Conservation (phyloP, 176 grass and related monocot genomes). For the Phoenix roebelenii region DNA sequence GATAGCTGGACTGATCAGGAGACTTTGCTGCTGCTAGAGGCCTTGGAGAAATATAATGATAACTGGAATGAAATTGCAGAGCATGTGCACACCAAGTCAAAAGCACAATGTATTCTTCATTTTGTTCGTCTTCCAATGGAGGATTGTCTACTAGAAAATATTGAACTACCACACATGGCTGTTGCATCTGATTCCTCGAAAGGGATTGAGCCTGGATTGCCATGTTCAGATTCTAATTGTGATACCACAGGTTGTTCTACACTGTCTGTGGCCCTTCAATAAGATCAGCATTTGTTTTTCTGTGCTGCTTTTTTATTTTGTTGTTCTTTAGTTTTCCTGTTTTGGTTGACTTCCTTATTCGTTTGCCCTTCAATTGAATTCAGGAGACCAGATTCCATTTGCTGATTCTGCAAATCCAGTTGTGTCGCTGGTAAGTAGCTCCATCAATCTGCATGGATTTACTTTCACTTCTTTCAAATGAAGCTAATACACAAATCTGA, state of each 20-base stretch:
- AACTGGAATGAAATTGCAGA: conserved; percentile 87
- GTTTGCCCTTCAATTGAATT: conserved; percentile 24
- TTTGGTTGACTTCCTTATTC: conserved; percentile 25
- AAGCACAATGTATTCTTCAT: conserved; percentile 94
- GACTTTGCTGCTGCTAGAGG: conserved; percentile 84
- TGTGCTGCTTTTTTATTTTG: conserved; percentile 9
- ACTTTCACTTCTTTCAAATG: neutral
- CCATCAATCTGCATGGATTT: neutral
- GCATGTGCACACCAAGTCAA: conserved; percentile 79
- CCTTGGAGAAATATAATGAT: conserved; percentile 75
- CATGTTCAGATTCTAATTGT: conserved; percentile 37
- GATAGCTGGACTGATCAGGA: conserved; percentile 82
- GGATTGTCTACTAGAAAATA: conserved; percentile 62
- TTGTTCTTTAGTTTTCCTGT: conserved; percentile 12
- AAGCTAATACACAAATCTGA: neutral
- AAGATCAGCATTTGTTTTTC: neutral
- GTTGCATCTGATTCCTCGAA: conserved; percentile 7
- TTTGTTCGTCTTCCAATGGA: conserved; percentile 88
- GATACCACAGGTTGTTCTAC: conserved; percentile 41
- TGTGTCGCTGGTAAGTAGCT: conserved; percentile 79
- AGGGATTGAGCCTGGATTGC: conserved; percentile 25
- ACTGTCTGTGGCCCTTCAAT: neutral
- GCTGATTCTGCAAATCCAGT: conserved; percentile 86
- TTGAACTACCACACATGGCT: conserved; percentile 44
- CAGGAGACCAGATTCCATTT: conserved; percentile 65